These are phyloP conservation scores for Tephrocybe rancida DNA, from an alignment of 768 basidiomycete species.

Conservation along the genomic window DNA sequence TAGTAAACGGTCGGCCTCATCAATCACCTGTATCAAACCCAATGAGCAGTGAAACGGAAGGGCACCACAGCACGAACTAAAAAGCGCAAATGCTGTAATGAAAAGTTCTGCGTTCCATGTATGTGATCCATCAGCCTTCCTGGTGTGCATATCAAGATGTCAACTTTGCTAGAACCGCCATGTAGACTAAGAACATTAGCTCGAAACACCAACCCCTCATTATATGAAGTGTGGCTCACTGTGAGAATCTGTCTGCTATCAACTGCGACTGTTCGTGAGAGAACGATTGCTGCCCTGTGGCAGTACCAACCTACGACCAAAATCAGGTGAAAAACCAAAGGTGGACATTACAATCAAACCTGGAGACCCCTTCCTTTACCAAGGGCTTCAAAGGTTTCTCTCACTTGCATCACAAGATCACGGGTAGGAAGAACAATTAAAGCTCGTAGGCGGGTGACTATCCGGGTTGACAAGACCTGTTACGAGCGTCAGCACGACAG, in stretches of 20 bases:
- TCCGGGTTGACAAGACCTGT: slow-evolving; percentile 70
- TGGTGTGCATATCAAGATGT: slow-evolving; percentile 94
- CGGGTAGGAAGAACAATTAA: slow-evolving; percentile 91
- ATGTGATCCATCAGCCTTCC: slow-evolving; percentile 95
- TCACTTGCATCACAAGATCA: slow-evolving; percentile 89
- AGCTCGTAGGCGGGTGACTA: slow-evolving; percentile 85
- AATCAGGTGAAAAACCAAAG: slow-evolving; percentile 1
- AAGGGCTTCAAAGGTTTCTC: slow-evolving; percentile 87
- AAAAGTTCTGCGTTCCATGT: slow-evolving; percentile 84
- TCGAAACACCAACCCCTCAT: neutral
- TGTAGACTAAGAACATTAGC: slow-evolving; percentile 50
- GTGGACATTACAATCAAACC: slow-evolving; percentile 41
- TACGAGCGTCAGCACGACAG: neutral
- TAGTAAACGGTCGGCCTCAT: slow-evolving; percentile 96
- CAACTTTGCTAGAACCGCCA: slow-evolving; percentile 90
- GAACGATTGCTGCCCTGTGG: slow-evolving; percentile 94
- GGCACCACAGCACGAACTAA: slow-evolving; percentile 53
- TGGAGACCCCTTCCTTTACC: slow-evolving; percentile 86
- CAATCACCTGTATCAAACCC: slow-evolving; percentile 69
- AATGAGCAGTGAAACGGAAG: neutral
- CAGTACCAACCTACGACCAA: slow-evolving; percentile 62
- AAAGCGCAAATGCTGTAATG: slow-evolving; percentile 93
- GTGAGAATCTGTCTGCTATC: slow-evolving; percentile 56
- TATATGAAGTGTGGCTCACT: slow-evolving; percentile 39
- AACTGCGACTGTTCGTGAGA: slow-evolving; percentile 86